These are phyloP conservation scores for Thermoascus crustaceus DNA, from an alignment of 2,329 filamentous ascomycete species.

Conservation along the genomic window DNA sequence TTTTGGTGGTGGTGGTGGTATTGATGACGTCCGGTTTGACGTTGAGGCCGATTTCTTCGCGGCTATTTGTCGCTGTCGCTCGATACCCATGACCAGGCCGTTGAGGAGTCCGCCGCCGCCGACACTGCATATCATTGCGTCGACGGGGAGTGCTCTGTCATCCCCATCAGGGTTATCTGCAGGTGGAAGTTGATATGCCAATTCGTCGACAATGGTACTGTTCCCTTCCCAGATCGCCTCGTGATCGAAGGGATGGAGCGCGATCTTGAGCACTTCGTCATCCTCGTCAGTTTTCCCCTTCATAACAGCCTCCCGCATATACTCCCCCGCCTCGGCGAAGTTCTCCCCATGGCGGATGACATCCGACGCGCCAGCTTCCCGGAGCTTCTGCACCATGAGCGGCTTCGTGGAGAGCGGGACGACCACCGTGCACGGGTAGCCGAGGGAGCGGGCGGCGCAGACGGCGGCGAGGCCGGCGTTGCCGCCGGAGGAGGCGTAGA, in stretches of 20 bases:
- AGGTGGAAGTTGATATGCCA: constrained; percentile 33
- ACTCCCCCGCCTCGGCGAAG: constrained; percentile 62
- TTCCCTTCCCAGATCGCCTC: constrained; percentile 40
- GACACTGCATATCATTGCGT: constrained; percentile 68
- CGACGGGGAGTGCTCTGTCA: constrained; percentile 40
- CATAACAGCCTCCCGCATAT: constrained; percentile 50
- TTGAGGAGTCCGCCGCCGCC: constrained; percentile 75
- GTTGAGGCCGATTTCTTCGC: neutral
- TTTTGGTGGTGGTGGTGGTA: no score
- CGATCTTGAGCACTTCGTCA: constrained; percentile 31
- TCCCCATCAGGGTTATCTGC: constrained; percentile 25
- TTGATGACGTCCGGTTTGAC: no score
- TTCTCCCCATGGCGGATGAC: constrained; percentile 61
- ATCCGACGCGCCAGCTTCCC: constrained; percentile 54
- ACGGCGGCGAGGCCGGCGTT: constrained; percentile 81
- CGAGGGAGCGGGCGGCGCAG: constrained; percentile 58
- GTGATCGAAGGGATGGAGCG: constrained; percentile 39
- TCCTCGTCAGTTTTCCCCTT: constrained; percentile 20
- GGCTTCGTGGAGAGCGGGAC: constrained; percentile 59
- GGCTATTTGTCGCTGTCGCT: constrained; percentile 34
- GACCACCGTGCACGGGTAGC: constrained; percentile 64
- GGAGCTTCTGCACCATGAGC: constrained; percentile 64
- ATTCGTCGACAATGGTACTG: constrained; percentile 37
- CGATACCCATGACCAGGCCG: constrained; percentile 64
- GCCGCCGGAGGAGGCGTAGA: constrained; percentile 73